Conservation (phyloP, 1,284 basidiomycete species). For the Puccinia triticina region DNA sequence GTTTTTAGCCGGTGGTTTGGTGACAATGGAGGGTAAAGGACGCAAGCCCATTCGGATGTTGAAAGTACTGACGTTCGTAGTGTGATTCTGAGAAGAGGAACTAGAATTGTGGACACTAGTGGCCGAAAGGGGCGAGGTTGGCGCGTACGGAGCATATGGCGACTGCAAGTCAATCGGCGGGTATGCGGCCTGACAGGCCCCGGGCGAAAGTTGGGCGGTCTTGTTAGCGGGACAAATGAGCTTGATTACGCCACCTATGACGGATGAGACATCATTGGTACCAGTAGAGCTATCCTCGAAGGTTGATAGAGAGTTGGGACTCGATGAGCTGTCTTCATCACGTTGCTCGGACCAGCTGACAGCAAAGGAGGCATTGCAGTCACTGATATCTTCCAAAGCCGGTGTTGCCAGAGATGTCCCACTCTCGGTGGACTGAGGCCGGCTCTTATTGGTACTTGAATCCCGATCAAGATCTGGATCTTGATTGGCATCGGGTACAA, state of each 20-base stretch:
- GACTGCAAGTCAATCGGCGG: constrained; percentile 40
- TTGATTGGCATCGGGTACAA: constrained; percentile 18
- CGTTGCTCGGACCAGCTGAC: constrained; percentile 14
- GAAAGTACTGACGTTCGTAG: background rate
- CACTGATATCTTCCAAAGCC: constrained; percentile 1
- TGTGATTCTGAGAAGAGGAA: background rate
- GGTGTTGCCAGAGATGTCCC: background rate
- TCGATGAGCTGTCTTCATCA: background rate
- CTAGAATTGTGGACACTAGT: background rate
- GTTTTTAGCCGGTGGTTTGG: background rate
- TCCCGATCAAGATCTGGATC: constrained; percentile 31
- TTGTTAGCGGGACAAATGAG: background rate
- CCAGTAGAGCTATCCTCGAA: constrained; percentile 26
- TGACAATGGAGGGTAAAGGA: background rate
- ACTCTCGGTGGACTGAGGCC: constrained; percentile 6
- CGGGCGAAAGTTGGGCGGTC: constrained; percentile 8
- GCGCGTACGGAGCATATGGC: constrained; percentile 37
- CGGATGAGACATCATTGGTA: background rate
- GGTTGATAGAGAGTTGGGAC: constrained; percentile 6
- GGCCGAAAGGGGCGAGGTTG: constrained; percentile 33
- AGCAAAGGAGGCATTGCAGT: constrained; percentile 1
- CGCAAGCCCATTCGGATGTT: constrained; percentile 27
- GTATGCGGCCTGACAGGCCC: constrained; percentile 32
- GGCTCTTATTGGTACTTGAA: background rate
- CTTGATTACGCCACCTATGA: background rate